Evolutionary conservation across 176 grass and related monocot genomes (phyloP).

Genomic region (Ensete glaucum): DNA sequence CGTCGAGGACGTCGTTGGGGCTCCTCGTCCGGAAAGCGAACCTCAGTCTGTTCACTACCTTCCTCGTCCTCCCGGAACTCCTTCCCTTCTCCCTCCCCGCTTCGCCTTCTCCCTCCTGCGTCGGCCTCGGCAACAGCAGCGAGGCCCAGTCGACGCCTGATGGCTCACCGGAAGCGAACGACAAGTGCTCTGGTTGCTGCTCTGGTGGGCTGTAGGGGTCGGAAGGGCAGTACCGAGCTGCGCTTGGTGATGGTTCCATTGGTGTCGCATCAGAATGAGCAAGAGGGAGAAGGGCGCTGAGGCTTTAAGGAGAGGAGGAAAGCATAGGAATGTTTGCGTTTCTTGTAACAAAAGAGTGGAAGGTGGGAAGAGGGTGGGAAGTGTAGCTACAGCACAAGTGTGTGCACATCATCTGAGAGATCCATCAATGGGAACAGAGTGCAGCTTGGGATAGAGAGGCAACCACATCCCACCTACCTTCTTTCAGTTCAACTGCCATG

Average conservation of each 20-base stretch:
- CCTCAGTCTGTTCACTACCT: constrained; percentile 54
- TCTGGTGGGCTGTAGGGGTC: no score
- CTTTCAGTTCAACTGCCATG: neutral
- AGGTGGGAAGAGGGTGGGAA: neutral
- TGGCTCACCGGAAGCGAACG: no score
- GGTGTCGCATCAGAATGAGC: no score
- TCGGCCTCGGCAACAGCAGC: no score
- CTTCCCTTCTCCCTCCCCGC: constrained; percentile 18
- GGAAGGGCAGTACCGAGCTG: no score
- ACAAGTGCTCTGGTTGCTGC: no score
- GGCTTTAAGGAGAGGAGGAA: neutral
- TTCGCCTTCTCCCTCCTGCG: neutral
- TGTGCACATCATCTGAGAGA: neutral
- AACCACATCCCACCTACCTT: neutral
- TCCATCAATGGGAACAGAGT: neutral
- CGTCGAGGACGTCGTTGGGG: constrained; percentile 72
- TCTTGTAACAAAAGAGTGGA: neutral
- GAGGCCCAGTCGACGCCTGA: no score
- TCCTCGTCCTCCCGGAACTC: constrained; percentile 29
- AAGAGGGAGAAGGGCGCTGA: no score
- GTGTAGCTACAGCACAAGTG: neutral
- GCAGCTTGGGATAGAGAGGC: neutral
- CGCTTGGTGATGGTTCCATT: no score
- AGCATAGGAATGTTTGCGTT: neutral
- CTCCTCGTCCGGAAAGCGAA: constrained; percentile 91